Base-by-base conservation (phyloP, 192 early-diverging fungal genomes). In the Powellomyces hirtus region DNA sequence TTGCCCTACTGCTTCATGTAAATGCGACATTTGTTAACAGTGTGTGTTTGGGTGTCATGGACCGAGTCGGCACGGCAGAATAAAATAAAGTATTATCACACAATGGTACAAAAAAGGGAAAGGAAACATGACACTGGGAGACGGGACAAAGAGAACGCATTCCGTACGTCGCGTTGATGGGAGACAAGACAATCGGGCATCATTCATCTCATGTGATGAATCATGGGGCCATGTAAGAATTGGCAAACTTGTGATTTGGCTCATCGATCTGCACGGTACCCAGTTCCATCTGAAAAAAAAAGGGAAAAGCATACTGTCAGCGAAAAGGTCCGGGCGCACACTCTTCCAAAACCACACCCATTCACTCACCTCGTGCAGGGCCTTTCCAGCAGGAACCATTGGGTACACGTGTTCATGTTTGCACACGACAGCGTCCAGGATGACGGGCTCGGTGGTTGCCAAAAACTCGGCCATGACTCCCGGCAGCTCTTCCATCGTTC, bases 311-410 rank as follows among this genome's bases (percentile, higher is more conserved):
- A n/a, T n/a, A n/a, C n/a, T n/a, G n/a, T n/a, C n/a, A n/a, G n/a
- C n/a, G n/a, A n/a, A n/a, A n/a, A n/a, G n/a, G n/a, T n/a, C n/a
- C 40, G 18, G 18, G 26, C 20, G 24, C 11, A 44, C 50, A 38
- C 29, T 13, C 38, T 0, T 60, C 22, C 1, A 44, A 27, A 65
- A 20, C 42, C 33, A 49, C 31, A 42, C 3, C 14, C 1, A 20
- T 10, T 24, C 7, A 66, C 67, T 22, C 74, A 96, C 92, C 74
- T 99, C 94, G 79, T 97, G 84, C 62, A 99, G 79, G 20, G 87
- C 89, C 77, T 92, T 94, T 44, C 94, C 94, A 64, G 91, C 97
- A 26, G 97, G 93, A 0, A 92, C 94, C 97, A 99, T 99, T 45
- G 97, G 97, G 75, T 89, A 92, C 26, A 99, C 92, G 74, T 94